These are phyloP conservation scores for Tephrocybe sp. DNA, from an alignment of 768 basidiomycete genomes.

Conservation along the genomic window DNA sequence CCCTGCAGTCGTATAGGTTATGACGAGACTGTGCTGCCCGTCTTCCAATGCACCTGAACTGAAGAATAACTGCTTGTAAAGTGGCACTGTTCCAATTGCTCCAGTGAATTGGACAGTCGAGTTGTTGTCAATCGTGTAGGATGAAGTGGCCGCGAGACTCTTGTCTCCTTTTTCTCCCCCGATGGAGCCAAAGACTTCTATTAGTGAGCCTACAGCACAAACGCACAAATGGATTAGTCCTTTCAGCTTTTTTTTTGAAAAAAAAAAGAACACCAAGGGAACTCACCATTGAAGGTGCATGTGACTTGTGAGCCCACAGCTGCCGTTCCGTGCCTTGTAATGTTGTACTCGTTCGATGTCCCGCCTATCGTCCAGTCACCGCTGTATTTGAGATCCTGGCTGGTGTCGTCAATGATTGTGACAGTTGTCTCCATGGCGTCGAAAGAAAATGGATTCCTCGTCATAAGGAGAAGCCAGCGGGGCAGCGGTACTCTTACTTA, in stretches of 20 bases:
- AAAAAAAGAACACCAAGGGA: background rate
- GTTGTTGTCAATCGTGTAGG: slow-evolving; percentile 6
- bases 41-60: background rate
- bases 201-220: slow-evolving; percentile 13
- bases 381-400: background rate
- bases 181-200: slow-evolving; percentile 15
- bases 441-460: too few relatives aligned
- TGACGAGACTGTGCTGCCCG: slow-evolving; percentile 2
- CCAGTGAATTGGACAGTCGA: background rate
- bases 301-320: slow-evolving; percentile 7
- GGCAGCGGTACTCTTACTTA: too few relatives aligned
- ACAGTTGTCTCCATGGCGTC: slow-evolving; percentile 25
- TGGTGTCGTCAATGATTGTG: slow-evolving; percentile 4
- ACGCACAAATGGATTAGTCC: background rate
- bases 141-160: slow-evolving; percentile 6
- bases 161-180: slow-evolving; percentile 3
- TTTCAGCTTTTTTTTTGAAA: background rate
- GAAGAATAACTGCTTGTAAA: slow-evolving; percentile 7
- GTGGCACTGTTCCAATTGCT: background rate
- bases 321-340: slow-evolving; percentile 8
- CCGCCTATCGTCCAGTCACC: slow-evolving; percentile 1
- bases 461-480: too few relatives aligned
- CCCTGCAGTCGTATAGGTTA: slow-evolving; percentile 1
- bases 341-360: background rate
- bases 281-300: slow-evolving; percentile 5